A percentile compares a stretch with the other conserved stretches of the same genome.
Evolutionary conservation across 23 red algal genomes (phyloP).

Genomic region (Gracilariopsis chorda): DNA sequence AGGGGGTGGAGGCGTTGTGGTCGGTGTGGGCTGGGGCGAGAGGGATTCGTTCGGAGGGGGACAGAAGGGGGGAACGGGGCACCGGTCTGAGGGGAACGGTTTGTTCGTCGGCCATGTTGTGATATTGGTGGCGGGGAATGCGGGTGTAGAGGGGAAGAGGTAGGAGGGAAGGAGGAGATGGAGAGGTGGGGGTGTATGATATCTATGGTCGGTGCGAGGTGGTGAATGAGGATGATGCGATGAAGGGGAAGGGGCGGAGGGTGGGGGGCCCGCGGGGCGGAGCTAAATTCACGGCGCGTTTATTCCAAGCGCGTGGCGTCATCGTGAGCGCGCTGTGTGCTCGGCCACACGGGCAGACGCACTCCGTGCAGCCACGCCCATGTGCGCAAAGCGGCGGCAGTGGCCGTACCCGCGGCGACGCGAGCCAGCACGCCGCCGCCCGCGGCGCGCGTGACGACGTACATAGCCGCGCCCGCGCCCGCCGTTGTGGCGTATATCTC

Average conservation of each 20-base stretch:
- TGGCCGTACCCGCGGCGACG: slow-evolving; percentile 5
- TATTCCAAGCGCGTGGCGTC: too few species aligned
- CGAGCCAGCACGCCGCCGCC: neutral
- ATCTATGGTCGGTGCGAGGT: too few species aligned
- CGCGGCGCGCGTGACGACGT: neutral
- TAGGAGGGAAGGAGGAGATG: too few species aligned
- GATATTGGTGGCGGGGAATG: neutral
- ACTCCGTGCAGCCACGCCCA: slow-evolving; percentile 46
- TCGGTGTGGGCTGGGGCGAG: neutral
- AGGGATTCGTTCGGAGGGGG: slow-evolving; percentile 1
- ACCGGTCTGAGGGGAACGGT: neutral
- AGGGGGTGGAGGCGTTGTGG: neutral
- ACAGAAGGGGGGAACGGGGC: neutral
- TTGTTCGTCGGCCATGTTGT: neutral
- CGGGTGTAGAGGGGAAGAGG: neutral
- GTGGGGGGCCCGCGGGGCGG: too few species aligned
- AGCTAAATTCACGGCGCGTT: too few species aligned
- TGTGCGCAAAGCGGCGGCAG: neutral
- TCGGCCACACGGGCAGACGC: slow-evolving; percentile 46
- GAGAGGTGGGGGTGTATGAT: too few species aligned
- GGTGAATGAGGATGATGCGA: too few species aligned
- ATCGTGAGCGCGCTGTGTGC: neutral
- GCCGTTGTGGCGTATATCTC: slow-evolving; percentile 74
- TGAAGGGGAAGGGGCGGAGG: too few species aligned
- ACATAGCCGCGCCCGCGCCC: slow-evolving; percentile 10